Conservation (phyloP, 2,329 filamentous ascomycete species). For the Beauveria australis region DNA sequence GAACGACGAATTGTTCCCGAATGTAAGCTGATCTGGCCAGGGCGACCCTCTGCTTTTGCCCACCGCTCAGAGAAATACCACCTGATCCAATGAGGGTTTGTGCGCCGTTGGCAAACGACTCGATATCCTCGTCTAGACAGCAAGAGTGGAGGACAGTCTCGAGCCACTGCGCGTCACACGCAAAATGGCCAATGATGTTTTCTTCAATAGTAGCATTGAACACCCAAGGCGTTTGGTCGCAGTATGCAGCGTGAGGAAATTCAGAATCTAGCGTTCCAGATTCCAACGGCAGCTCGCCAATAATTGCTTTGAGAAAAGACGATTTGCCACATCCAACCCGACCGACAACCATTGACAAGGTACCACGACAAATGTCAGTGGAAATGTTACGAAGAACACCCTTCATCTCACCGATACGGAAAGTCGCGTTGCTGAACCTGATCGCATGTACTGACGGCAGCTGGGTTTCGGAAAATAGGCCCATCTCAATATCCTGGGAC, state of each 20-base stretch:
- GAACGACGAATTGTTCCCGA: slow-evolving; percentile 27
- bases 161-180: slow-evolving; percentile 22
- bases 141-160: slow-evolving; percentile 24
- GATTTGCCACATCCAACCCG: slow-evolving; percentile 38
- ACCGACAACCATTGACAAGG: slow-evolving; percentile 30
- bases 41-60: slow-evolving; percentile 34
- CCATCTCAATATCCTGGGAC: not conserved
- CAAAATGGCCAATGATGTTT: slow-evolving; percentile 19
- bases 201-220: slow-evolving; percentile 18
- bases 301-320: slow-evolving; percentile 27
- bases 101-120: slow-evolving; percentile 23
- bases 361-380: slow-evolving; percentile 15
- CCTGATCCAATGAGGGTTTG: slow-evolving; percentile 31
- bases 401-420: slow-evolving; percentile 13
- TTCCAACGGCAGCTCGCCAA: slow-evolving; percentile 25
- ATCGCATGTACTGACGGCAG: not conserved
- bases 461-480: not conserved
- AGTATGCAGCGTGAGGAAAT: slow-evolving; percentile 28
- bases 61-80: slow-evolving; percentile 35
- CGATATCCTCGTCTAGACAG: slow-evolving; percentile 27
- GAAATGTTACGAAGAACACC: slow-evolving; percentile 19
- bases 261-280: slow-evolving; percentile 20
- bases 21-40: slow-evolving; percentile 40
- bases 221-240: slow-evolving; percentile 23
- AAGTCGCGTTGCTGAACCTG: slow-evolving; percentile 12